These are phyloP conservation scores for Erysimum cheiranthoides DNA, from an alignment of 345 rosid species.

Conservation along the genomic window DNA sequence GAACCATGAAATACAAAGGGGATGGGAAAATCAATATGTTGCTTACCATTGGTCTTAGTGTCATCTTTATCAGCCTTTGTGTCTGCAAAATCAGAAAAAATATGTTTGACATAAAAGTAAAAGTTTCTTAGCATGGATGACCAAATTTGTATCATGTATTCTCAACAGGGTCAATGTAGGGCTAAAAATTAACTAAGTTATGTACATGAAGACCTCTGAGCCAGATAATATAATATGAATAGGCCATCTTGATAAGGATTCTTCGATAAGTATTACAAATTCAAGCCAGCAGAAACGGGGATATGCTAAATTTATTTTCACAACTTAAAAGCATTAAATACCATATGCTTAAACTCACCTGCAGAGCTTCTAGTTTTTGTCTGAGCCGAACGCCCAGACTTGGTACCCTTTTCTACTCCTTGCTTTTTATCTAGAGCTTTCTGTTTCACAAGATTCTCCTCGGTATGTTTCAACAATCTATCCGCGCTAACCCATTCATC, in stretches of 20 bases:
- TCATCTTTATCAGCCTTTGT: conserved; percentile 88
- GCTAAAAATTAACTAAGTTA: conserved; percentile 3
- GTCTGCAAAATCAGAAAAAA: conserved; percentile 56
- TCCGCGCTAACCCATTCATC: conserved; percentile 93
- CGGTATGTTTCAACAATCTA: conserved; percentile 66
- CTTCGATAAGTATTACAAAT: background rate
- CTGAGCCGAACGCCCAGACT: conserved; percentile 68
- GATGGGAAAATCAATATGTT: background rate
- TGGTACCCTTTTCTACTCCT: conserved; percentile 65
- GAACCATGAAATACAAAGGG: conserved; percentile 6
- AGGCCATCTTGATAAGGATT: background rate
- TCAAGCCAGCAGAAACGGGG: background rate
- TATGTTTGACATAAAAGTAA: conserved; percentile 24
- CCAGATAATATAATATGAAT: background rate
- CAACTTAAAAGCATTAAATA: background rate
- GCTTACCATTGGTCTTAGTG: conserved; percentile 67
- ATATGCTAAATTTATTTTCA: background rate
- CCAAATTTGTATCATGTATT: background rate
- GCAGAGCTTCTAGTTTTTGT: conserved; percentile 63
- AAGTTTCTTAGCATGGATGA: background rate
- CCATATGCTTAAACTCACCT: conserved; percentile 49
- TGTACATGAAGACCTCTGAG: background rate
- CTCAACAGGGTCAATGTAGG: conserved; percentile 14
- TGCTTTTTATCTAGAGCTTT: conserved; percentile 64
- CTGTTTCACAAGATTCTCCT: conserved; percentile 75